Evolutionary conservation across 495 filamentous ascomycete genomes (phyloP).

Genomic region (Penicillium mononematosum): DNA sequence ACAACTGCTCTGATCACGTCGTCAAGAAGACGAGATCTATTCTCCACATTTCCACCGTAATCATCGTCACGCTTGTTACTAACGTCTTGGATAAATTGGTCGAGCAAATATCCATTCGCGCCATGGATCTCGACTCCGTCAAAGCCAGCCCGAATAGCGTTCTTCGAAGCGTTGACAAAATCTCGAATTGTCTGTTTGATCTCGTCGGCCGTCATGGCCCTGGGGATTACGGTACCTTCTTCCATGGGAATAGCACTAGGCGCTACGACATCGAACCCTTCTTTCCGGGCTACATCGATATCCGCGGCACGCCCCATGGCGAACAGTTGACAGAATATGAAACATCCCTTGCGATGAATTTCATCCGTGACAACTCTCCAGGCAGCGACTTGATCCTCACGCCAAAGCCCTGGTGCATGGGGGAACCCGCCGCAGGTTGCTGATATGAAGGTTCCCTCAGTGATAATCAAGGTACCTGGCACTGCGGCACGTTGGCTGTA

Average conservation of each 20-base stretch:
- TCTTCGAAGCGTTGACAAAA: slow-evolving; percentile 52
- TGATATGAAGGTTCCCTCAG: slow-evolving; percentile 65
- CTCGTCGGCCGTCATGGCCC: slow-evolving; percentile 53
- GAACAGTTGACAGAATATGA: slow-evolving; percentile 67
- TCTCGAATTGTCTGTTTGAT: slow-evolving; percentile 55
- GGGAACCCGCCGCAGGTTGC: slow-evolving; percentile 43
- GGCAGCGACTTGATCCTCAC: slow-evolving; percentile 52
- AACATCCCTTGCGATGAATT: slow-evolving; percentile 61
- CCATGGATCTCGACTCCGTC: slow-evolving; percentile 77
- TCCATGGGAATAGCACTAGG: slow-evolving; percentile 49
- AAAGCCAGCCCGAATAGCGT: slow-evolving; percentile 67
- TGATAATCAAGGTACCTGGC: slow-evolving; percentile 51
- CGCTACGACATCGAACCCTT: slow-evolving; percentile 15
- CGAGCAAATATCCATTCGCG: slow-evolving; percentile 72
- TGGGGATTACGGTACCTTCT: slow-evolving; percentile 40
- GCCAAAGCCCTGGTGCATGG: slow-evolving; percentile 65
- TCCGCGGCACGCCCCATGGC: slow-evolving; percentile 59
- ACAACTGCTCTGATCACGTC: slow-evolving; percentile 60
- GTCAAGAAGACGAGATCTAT: slow-evolving; percentile 57
- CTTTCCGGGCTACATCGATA: slow-evolving; percentile 36
- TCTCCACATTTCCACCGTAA: slow-evolving; percentile 69
- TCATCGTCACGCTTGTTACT: slow-evolving; percentile 61
- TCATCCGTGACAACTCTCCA: slow-evolving; percentile 62
- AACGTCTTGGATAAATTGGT: slow-evolving; percentile 68
- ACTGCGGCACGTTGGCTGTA: slow-evolving; percentile 51